These are phyloP conservation scores for Coelastrella sp. DNA, from an alignment of 139 green algal genomes.

Conservation along the genomic window DNA sequence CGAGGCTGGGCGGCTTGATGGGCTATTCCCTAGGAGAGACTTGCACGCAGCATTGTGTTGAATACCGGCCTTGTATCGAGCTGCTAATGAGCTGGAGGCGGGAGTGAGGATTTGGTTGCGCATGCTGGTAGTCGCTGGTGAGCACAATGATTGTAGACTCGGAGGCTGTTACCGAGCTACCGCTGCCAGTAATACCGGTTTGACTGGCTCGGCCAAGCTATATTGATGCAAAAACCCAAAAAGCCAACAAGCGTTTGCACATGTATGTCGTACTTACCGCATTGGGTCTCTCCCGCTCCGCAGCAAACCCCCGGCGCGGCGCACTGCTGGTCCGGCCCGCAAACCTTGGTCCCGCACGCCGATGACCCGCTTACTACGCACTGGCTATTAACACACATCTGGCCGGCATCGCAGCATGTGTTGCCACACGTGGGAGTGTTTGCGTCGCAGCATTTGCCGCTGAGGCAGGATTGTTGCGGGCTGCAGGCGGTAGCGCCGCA, in stretches of 20 bases:
- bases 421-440: not conserved
- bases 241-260: not conserved
- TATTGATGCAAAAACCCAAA: not conserved
- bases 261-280: not conserved
- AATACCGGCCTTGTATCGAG: too few relatives aligned
- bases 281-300: not conserved
- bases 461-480: not conserved
- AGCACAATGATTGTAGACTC: too few relatives aligned
- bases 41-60: too few relatives aligned
- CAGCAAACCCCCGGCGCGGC: slow-evolving; percentile 6
- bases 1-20: too few relatives aligned
- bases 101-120: too few relatives aligned
- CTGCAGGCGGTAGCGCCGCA: slow-evolving; percentile 6
- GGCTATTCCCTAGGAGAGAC: too few relatives aligned
- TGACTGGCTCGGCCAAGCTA: not conserved
- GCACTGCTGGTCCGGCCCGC: not conserved
- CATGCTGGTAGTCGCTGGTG: too few relatives aligned
- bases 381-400: not conserved
- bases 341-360: not conserved
- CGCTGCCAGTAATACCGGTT: too few relatives aligned
- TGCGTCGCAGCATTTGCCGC: not conserved
- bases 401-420: slow-evolving; percentile 8
- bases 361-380: not conserved
- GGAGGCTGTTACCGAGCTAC: too few relatives aligned
- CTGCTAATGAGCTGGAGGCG: too few relatives aligned